These are phyloP conservation scores for Suillus subluteus DNA, from an alignment of 768 basidiomycete species.

Conservation along the genomic window DNA sequence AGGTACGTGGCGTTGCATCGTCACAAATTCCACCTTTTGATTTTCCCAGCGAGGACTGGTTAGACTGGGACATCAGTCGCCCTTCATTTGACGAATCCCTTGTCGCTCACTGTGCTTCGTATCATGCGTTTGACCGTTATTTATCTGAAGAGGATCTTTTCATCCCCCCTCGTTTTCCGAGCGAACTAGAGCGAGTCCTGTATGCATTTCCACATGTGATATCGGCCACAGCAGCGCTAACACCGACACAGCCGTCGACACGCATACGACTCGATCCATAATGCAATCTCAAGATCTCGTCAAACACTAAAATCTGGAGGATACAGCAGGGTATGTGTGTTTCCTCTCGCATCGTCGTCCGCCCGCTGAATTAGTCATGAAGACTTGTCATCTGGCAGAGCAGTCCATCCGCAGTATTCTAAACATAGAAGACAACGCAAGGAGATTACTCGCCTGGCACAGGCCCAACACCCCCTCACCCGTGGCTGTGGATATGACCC, in stretches of 20 bases:
- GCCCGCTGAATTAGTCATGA: slow-evolving; percentile 10
- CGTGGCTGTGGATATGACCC: neutral
- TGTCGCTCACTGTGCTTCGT: slow-evolving; percentile 69
- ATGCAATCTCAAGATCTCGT: slow-evolving; percentile 66
- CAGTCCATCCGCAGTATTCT: slow-evolving; percentile 65
- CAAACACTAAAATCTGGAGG: slow-evolving; percentile 54
- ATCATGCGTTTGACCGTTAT: slow-evolving; percentile 70
- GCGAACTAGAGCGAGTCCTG: slow-evolving; percentile 68
- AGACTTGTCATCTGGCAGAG: slow-evolving; percentile 68
- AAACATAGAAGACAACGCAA: slow-evolving; percentile 61
- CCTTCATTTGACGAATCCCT: slow-evolving; percentile 65
- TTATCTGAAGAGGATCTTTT: slow-evolving; percentile 66
- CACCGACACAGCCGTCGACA: slow-evolving; percentile 57
- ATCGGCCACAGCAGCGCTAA: slow-evolving; percentile 10
- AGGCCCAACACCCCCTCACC: neutral
- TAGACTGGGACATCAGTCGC: slow-evolving; percentile 63
- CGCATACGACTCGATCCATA: slow-evolving; percentile 74
- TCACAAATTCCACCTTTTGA: slow-evolving; percentile 19
- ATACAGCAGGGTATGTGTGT: slow-evolving; percentile 44
- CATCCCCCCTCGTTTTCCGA: slow-evolving; percentile 57
- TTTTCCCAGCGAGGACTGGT: slow-evolving; percentile 54
- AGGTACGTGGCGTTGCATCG: slow-evolving; percentile 45
- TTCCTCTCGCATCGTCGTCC: slow-evolving; percentile 7
- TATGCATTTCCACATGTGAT: slow-evolving; percentile 35
- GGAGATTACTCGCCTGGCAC: slow-evolving; percentile 63